Percentiles rank a stretch among this genome's conserved stretches.
Evolutionary conservation across 495 filamentous ascomycete species (phyloP).

Genomic region (Hypomontagnella submonticulosa): DNA sequence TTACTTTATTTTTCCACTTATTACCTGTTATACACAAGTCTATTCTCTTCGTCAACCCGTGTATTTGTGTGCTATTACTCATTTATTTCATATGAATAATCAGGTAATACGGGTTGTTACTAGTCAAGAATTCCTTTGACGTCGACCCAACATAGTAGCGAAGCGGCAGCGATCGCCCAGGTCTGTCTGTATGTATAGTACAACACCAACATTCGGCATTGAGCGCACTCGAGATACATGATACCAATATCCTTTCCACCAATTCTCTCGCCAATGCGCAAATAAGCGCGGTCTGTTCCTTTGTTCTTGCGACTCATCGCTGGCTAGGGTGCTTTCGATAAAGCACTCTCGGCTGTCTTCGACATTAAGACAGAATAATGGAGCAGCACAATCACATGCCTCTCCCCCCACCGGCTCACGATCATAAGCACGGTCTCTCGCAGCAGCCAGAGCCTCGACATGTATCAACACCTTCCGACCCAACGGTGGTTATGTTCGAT

Average conservation of each 20-base stretch:
- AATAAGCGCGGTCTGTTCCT: constrained; percentile 31
- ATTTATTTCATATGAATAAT: constrained; percentile 27
- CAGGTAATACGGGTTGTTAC: constrained; percentile 30
- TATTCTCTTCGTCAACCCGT: constrained; percentile 16
- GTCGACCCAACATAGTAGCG: constrained; percentile 8
- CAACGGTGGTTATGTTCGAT: constrained; percentile 25
- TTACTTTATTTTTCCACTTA: constrained; percentile 7
- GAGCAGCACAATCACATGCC: constrained; percentile 46
- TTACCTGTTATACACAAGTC: constrained; percentile 21
- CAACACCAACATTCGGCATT: constrained; percentile 20
- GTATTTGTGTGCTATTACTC: constrained; percentile 29
- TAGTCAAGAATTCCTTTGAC: constrained; percentile 21
- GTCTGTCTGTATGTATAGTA: constrained; percentile 27
- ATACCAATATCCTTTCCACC: constrained; percentile 6
- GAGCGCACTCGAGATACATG: constrained; percentile 33
- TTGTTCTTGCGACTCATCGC: constrained; percentile 32
- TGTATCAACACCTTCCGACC: constrained; percentile 36
- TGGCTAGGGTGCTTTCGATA: constrained; percentile 30
- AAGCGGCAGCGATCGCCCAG: constrained; percentile 16
- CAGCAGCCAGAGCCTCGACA: constrained; percentile 35
- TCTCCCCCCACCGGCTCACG: constrained; percentile 36
- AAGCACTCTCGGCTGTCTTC: constrained; percentile 23
- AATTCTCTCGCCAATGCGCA: constrained; percentile 29
- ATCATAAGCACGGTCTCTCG: constrained; percentile 41
- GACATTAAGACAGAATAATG: constrained; percentile 30